A percentile compares a stretch with the other conserved stretches of the same genome.
phyloP scores from a whole-genome alignment of 306 rosid species.

The Gynostemma pentaphyllum region DNA sequence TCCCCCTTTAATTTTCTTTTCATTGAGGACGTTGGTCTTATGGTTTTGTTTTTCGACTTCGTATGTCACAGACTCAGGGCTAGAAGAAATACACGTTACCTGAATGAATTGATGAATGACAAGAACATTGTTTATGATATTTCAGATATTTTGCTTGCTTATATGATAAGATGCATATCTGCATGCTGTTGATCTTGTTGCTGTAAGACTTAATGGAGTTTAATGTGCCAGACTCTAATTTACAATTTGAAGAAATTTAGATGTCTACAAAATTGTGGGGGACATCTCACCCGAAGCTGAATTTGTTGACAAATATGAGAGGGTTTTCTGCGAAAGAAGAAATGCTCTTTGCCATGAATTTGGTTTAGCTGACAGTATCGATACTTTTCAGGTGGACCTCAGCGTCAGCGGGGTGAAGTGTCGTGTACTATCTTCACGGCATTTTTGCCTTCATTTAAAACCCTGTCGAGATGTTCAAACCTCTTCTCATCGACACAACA shows the following conservation, averaged over 20 bases:
- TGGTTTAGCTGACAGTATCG: neutral
- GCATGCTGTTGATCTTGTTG: too few species aligned
- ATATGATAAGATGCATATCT: neutral
- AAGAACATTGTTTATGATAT: neutral
- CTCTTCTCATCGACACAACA: neutral
- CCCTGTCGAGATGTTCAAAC: neutral
- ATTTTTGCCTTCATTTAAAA: neutral
- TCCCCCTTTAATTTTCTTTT: neutral
- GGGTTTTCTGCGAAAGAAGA: neutral
- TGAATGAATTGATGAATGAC: neutral
- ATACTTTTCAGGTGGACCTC: neutral
- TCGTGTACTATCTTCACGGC: neutral
- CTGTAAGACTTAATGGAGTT: too few species aligned
- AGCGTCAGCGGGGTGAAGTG: neutral
- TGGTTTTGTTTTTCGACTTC: neutral
- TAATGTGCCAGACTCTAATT: too few species aligned
- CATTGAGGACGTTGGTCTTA: neutral
- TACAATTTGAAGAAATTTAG: too few species aligned
- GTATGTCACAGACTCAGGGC: neutral
- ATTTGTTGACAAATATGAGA: too few species aligned
- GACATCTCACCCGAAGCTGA: too few species aligned
- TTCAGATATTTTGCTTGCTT: neutral
- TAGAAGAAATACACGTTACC: neutral
- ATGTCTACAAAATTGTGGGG: too few species aligned
- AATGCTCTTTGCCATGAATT: neutral